A percentile compares a stretch with the other conserved stretches of the same genome.
Conservation (phyloP, 2,329 filamentous ascomycete genomes). For the Aspergillus quadrilineatus region DNA sequence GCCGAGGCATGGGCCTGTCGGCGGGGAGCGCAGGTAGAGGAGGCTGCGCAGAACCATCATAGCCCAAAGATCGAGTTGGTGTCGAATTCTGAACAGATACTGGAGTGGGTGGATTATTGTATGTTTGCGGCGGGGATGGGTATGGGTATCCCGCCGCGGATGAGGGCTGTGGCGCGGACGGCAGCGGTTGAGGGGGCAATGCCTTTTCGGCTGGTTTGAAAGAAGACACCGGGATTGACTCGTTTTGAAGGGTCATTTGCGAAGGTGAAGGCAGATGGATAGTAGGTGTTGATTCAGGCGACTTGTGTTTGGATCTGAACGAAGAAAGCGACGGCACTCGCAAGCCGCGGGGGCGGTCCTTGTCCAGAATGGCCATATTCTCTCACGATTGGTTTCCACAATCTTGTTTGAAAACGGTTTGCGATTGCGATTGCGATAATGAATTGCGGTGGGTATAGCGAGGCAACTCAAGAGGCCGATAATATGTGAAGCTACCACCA, state of each 20-base stretch:
- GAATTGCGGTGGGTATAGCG: background rate
- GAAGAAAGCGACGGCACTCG: conserved; percentile 35
- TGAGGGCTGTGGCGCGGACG: conserved; percentile 10
- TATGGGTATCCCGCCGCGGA: conserved; percentile 12
- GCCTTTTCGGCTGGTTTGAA: conserved; percentile 27
- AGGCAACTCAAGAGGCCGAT: background rate
- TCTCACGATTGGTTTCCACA: background rate
- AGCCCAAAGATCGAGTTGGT: background rate
- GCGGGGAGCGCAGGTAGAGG: background rate
- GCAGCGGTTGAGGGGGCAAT: conserved; percentile 27
- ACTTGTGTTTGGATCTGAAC: conserved; percentile 31
- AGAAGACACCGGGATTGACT: conserved; percentile 11
- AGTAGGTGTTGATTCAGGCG: conserved; percentile 13
- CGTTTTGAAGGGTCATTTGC: conserved; percentile 1
- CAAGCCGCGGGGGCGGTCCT: conserved; percentile 35
- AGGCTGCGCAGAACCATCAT: background rate
- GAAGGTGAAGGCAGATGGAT: conserved; percentile 14
- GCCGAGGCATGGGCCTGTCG: conserved; percentile 2
- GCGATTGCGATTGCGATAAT: background rate
- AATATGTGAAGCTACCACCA: background rate
- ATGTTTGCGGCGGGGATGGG: conserved; percentile 9
- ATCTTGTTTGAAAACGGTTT: background rate
- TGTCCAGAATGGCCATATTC: conserved; percentile 35
- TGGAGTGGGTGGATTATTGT: background rate
- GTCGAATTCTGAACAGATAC: background rate